Percentiles rank a stretch among this genome's conserved stretches.
Evolutionary conservation across 2,329 filamentous ascomycete genomes (phyloP).

Genomic region (Akanthomyces uredinophilus): DNA sequence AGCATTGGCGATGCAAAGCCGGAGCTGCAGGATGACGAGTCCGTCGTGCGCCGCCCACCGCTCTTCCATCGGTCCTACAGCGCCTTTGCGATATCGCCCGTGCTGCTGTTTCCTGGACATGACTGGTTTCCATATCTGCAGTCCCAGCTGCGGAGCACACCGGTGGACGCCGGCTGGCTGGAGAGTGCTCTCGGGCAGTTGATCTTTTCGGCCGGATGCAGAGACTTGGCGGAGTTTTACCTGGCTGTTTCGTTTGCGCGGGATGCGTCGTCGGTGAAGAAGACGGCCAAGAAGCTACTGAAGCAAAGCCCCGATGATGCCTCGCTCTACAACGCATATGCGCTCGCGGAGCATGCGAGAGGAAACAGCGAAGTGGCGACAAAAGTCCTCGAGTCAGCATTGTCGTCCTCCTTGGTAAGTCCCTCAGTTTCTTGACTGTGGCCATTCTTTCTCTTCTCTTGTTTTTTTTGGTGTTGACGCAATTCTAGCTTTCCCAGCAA

Average conservation of each 20-base stretch:
- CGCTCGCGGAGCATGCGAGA: conserved; percentile 60
- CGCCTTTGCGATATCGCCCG: not conserved
- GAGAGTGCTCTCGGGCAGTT: conserved; percentile 38
- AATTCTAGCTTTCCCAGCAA: not conserved
- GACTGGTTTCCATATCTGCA: conserved; percentile 1
- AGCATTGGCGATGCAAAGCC: not conserved
- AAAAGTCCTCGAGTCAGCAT: conserved; percentile 62
- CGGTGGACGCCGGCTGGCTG: not conserved
- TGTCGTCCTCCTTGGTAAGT: conserved; percentile 35
- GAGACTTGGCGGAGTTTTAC: conserved; percentile 58
- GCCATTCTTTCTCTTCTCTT: no score
- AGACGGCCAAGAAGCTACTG: conserved; percentile 71
- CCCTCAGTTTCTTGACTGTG: no score
- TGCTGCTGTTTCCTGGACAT: not conserved
- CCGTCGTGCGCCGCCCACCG: conserved; percentile 8
- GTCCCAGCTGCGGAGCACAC: not conserved
- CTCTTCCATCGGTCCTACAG: not conserved
- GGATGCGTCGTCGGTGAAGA: conserved; percentile 54
- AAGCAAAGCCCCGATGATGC: conserved; percentile 61
- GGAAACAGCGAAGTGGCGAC: conserved; percentile 53
- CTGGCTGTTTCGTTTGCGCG: conserved; percentile 61
- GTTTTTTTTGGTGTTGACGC: not conserved
- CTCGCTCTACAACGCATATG: conserved; percentile 73
- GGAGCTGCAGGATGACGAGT: conserved; percentile 15
- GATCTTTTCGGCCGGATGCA: conserved; percentile 34